Percentiles rank a stretch among this genome's conserved stretches.
phyloP scores from a whole-genome alignment of 306 rosid species.

The Malus sieversii region DNA sequence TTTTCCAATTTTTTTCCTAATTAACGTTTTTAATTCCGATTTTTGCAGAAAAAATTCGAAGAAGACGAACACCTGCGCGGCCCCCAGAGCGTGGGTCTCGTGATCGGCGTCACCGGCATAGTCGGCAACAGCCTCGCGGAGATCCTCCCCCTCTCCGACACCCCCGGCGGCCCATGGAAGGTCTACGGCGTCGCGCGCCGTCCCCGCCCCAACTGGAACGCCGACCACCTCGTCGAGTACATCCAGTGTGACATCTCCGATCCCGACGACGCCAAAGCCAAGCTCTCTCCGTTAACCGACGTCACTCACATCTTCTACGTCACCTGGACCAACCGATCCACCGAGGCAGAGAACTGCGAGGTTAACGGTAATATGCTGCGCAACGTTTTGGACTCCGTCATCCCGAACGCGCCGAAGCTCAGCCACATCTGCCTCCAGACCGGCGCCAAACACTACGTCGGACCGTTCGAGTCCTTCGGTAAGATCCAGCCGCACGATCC shows the following conservation, averaged over 20 bases:
- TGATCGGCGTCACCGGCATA: conserved; percentile 66
- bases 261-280: conserved; percentile 35
- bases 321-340: conserved; percentile 40
- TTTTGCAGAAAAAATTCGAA: conserved; percentile 41
- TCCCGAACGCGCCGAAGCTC: conserved; percentile 57
- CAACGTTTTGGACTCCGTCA: conserved; percentile 42
- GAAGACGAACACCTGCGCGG: conserved; percentile 44
- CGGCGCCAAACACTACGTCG: conserved; percentile 52
- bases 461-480: conserved; percentile 33
- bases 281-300: conserved; percentile 52
- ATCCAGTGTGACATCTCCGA: conserved; percentile 68
- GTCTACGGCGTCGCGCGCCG: conserved; percentile 78
- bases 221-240: conserved; percentile 55
- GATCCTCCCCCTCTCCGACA: conserved; percentile 61
- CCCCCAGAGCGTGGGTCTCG: conserved; percentile 41
- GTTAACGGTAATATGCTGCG: conserved; percentile 52
- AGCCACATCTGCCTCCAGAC: conserved; percentile 68
- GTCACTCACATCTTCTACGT: conserved; percentile 70
- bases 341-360: conserved; percentile 46
- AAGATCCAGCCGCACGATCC: conserved; percentile 37
- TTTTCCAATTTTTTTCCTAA: background rate
- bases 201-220: conserved; percentile 61
- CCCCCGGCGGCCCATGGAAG: conserved; percentile 83
- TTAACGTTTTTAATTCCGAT: background rate
- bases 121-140: conserved; percentile 82